Evolutionary conservation across 2,329 filamentous ascomycete species (phyloP).

Genomic region (Elsinoe perseae): DNA sequence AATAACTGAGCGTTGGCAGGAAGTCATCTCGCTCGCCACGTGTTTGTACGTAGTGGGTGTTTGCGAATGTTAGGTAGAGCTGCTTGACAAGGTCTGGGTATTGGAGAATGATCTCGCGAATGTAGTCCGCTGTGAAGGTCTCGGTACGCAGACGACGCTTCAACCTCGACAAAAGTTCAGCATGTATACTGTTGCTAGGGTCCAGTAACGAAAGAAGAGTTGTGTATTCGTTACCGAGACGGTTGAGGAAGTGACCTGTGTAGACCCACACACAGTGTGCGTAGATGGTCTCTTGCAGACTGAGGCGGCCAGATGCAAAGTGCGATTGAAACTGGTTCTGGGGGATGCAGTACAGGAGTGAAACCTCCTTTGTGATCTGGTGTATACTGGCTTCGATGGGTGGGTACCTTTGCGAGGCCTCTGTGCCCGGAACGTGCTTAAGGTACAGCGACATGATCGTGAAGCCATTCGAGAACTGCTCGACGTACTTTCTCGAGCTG

Average conservation of each 20-base stretch:
- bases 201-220: constrained; percentile 78
- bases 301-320: constrained; percentile 78
- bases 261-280: constrained; percentile 97
- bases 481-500: constrained; percentile 89
- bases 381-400: constrained; percentile 91
- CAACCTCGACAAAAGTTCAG: constrained; percentile 81
- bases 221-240: constrained; percentile 80
- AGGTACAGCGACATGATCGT: constrained; percentile 65
- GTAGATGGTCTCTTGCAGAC: constrained; percentile 93
- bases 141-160: constrained; percentile 93
- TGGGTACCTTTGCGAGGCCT: constrained; percentile 53
- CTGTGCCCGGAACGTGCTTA: constrained; percentile 56
- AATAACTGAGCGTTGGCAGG: constrained; percentile 60
- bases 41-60: constrained; percentile 68
- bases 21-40: constrained; percentile 59
- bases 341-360: constrained; percentile 91
- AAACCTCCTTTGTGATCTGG: constrained; percentile 98
- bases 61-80: constrained; percentile 87
- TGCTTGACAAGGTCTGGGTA: constrained; percentile 82
- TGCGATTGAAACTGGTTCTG: constrained; percentile 92
- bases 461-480: constrained; percentile 35
- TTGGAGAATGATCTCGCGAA: constrained; percentile 88
- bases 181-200: constrained; percentile 71
- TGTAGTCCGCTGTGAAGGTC: constrained; percentile 97
- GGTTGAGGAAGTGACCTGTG: constrained; percentile 95